Conservation (phyloP, 208 protist genomes). For the Tritrichomonas musculus region DNA sequence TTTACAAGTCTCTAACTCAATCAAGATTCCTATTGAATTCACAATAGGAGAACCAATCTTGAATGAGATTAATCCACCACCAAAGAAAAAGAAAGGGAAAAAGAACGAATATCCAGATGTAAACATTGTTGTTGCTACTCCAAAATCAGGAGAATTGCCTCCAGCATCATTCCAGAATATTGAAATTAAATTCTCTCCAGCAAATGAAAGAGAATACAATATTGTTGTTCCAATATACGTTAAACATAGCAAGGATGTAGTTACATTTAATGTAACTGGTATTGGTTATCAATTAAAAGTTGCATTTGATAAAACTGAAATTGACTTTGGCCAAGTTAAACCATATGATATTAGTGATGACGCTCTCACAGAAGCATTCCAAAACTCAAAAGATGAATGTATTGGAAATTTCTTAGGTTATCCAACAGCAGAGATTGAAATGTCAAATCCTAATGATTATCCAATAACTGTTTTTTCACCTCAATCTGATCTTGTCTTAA, state of each 20-base stretch:
- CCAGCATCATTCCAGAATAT: neutral
- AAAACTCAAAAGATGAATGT: no score
- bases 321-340: neutral
- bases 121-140: neutral
- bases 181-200: neutral
- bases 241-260: neutral
- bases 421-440: neutral
- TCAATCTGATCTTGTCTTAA: neutral
- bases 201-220: neutral
- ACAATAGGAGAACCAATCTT: neutral
- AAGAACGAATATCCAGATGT: neutral
- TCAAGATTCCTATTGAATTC: neutral
- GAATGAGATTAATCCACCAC: neutral
- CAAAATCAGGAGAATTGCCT: neutral
- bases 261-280: neutral
- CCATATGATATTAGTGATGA: neutral
- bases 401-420: no score
- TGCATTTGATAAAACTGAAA: neutral
- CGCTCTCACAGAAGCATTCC: no score
- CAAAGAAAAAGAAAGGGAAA: neutral
- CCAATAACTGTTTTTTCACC: neutral
- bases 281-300: neutral
- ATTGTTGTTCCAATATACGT: neutral
- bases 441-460: neutral
- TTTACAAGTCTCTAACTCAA: neutral